Base-by-base conservation (phyloP, 768 basidiomycete genomes). In the Boletus sp. region DNA sequence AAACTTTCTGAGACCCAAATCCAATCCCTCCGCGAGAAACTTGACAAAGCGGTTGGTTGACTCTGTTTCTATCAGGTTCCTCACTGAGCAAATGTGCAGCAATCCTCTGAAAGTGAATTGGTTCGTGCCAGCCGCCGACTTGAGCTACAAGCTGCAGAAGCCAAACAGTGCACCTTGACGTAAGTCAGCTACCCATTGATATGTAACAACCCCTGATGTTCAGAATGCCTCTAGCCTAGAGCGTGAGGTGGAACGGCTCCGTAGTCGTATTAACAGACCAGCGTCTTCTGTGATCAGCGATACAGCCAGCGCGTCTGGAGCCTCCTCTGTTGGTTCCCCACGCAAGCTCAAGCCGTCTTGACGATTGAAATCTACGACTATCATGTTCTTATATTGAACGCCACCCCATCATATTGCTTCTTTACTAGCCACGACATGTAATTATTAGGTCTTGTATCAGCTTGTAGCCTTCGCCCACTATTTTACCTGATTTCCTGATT, bases 71-170 rank as follows among this genome's bases (percentile, higher is more conserved):
- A 6, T 34, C 14, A 17, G 23, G 41, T 27, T 45, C 43, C 8
- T 34, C 15, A 15, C 59, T 63, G 34, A 56, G 46, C 23, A 45
- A 51, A 48, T 57, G 17, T 56, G 42, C 54, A 90, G 88, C 87
- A 88, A 84, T 85, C 83, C 19, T 77, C 78, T 40, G 87, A 85
- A 70, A 83, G 74, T 57, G 75, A 79, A n/a, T 74, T 90, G 4
- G 83, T 85, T 60, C 77, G 86, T 11, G 81, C 79, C 23, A 90
- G 90, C 69, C 83, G 89, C 32, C 79, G 87, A 40, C 86, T 85
- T 35, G 90, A 90, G 62, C 79, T 87, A 37, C 89, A 92, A 60
- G 86, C 85, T 30, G 81, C 73, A 6, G 89, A 92, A 59, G 83
- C 81, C 62, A 87, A 83, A 68, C 86, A 89, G 68, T 81, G 81